A percentile compares a stretch with the other conserved stretches of the same genome.
These are phyloP conservation scores for Calamus simplicifolius DNA, from an alignment of 176 grass and related monocot species.

Conservation along the genomic window DNA sequence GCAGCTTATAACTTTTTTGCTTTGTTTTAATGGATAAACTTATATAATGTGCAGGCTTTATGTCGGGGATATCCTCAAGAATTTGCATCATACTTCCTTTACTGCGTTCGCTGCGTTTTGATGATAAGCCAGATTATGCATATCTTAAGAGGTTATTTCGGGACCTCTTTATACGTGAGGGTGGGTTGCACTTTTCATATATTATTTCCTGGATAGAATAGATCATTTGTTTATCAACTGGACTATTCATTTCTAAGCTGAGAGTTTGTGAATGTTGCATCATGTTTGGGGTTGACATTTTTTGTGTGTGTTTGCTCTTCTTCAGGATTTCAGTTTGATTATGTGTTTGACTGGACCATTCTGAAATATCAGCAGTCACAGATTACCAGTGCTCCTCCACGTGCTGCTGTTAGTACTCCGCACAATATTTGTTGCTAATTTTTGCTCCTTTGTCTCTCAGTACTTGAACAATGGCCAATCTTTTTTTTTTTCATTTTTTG, in stretches of 20 bases:
- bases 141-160: constrained; percentile 82
- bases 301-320: neutral
- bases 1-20: neutral
- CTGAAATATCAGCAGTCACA: constrained; percentile 91
- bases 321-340: constrained; percentile 94
- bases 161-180: constrained; percentile 88
- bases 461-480: neutral
- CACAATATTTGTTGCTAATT: constrained; percentile 5
- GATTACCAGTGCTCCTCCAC: constrained; percentile 54
- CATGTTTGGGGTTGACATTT: neutral
- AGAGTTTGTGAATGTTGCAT: too few relatives aligned
- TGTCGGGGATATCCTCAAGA: constrained; percentile 70
- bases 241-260: too few relatives aligned
- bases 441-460: too few relatives aligned
- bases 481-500: constrained; percentile 1
- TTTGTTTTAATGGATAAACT: neutral
- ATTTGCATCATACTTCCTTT: constrained; percentile 75
- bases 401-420: constrained; percentile 46
- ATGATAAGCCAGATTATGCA: constrained; percentile 70
- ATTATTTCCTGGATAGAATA: neutral
- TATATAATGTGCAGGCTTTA: constrained; percentile 33
- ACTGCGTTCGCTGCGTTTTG: constrained; percentile 81
- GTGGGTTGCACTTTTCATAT: constrained; percentile 29
- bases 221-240: too few relatives aligned
- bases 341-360: constrained; percentile 96